A percentile compares a stretch with the other conserved stretches of the same genome.
These are phyloP conservation scores for Sporothrix brunneoviolacea DNA, from an alignment of 2,329 filamentous ascomycete genomes.

Conservation along the genomic window DNA sequence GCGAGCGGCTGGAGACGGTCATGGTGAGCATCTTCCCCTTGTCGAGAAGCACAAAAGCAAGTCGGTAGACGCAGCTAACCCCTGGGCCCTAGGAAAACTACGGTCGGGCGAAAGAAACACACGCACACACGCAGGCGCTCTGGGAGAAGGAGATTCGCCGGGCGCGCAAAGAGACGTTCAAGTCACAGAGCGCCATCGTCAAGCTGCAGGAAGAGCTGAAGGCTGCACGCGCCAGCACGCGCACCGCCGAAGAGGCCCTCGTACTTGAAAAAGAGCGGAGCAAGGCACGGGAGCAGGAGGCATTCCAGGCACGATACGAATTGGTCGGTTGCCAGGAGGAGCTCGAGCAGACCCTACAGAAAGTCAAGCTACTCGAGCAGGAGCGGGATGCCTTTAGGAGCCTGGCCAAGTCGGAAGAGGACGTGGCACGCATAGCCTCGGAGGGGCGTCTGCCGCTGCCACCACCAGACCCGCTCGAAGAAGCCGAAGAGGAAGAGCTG, in stretches of 20 bases:
- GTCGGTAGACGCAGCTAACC: too few relatives aligned
- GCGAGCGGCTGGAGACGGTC: conserved; percentile 59
- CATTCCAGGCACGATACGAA: conserved; percentile 60
- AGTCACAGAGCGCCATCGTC: conserved; percentile 61
- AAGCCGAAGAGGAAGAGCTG: conserved; percentile 42
- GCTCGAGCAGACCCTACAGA: conserved; percentile 56
- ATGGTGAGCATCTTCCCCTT: conserved; percentile 58
- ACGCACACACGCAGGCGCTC: conserved; percentile 57
- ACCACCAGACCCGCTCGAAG: conserved; percentile 30
- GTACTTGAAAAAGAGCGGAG: conserved; percentile 58
- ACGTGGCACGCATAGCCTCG: conserved; percentile 61
- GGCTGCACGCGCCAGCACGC: conserved; percentile 46
- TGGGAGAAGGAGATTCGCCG: conserved; percentile 71
- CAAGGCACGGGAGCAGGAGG: conserved; percentile 59
- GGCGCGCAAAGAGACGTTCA: conserved; percentile 66
- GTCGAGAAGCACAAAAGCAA: too few relatives aligned
- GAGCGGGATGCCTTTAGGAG: conserved; percentile 70
- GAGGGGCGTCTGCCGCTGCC: conserved; percentile 65
- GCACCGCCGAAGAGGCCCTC: conserved; percentile 51
- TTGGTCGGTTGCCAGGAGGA: conserved; percentile 61
- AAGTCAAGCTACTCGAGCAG: conserved; percentile 59
- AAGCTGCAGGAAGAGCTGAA: conserved; percentile 72
- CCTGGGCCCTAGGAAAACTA: conserved; percentile 54
- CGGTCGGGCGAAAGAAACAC: conserved; percentile 61
- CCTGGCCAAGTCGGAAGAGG: conserved; percentile 64